Conservation (phyloP, 192 early-diverging fungal species). For the Mortierella hygrophila region DNA sequence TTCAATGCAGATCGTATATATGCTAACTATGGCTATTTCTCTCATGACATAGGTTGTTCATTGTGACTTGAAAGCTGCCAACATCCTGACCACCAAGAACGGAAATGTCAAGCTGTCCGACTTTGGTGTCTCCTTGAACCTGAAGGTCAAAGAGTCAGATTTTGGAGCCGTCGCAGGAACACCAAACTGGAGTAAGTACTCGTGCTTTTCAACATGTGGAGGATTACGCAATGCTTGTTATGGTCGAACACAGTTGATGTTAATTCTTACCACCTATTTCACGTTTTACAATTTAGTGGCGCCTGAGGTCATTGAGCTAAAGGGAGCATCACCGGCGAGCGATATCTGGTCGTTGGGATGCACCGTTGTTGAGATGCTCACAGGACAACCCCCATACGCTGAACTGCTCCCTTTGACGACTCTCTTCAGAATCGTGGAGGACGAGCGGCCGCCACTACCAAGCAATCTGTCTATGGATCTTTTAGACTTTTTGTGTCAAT, state of each 20-base stretch:
- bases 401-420: constrained; percentile 89
- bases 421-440: constrained; percentile 95
- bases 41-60: constrained; percentile 75
- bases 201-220: not conserved
- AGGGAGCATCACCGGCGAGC: constrained; percentile 88
- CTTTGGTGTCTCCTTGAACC: constrained; percentile 95
- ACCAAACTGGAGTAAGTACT: constrained; percentile 79
- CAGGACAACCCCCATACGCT: constrained; percentile 93
- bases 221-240: not conserved
- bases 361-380: constrained; percentile 92
- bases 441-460: constrained; percentile 90
- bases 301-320: constrained; percentile 92
- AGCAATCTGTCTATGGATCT: constrained; percentile 82
- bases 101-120: constrained; percentile 96
- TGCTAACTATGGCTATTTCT: not conserved
- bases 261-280: not conserved
- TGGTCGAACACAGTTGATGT: not conserved
- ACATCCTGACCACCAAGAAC: constrained; percentile 96
- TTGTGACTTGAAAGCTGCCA: constrained; percentile 96
- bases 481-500: constrained; percentile 83
- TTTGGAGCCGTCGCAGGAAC: constrained; percentile 82
- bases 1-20: not conserved
- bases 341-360: constrained; percentile 97
- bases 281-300: constrained; percentile 65
- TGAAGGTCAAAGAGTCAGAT: constrained; percentile 77